These are phyloP conservation scores for Suillus subluteus DNA, from an alignment of 768 basidiomycete species.

Conservation along the genomic window DNA sequence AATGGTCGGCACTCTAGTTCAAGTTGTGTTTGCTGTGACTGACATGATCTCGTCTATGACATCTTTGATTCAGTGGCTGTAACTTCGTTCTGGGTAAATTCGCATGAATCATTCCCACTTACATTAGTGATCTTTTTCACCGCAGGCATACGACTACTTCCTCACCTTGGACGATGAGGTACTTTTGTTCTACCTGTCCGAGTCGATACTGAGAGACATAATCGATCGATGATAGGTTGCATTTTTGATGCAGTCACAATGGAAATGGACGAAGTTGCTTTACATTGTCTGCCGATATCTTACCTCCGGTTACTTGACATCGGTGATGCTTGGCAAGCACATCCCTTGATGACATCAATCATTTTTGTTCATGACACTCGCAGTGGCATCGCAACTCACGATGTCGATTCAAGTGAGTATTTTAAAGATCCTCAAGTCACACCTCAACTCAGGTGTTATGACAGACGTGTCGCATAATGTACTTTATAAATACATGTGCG, in stretches of 20 bases:
- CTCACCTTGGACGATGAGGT: slow-evolving; percentile 9
- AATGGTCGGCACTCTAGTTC: background rate
- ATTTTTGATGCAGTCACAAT: slow-evolving; percentile 7
- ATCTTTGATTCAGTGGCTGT: background rate
- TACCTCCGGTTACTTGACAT: slow-evolving; percentile 3
- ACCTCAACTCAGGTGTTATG: background rate
- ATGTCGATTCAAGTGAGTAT: background rate
- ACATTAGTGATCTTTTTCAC: background rate
- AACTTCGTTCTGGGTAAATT: slow-evolving; percentile 6
- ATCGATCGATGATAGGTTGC: background rate
- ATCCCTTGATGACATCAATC: background rate
- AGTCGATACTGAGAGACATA: background rate
- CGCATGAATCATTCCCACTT: background rate
- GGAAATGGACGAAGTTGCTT: slow-evolving; percentile 5
- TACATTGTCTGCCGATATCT: slow-evolving; percentile 18
- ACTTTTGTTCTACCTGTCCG: background rate
- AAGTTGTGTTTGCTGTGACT: background rate
- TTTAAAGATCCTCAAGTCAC: background rate
- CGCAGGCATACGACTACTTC: slow-evolving; percentile 7
- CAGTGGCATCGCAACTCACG: background rate
- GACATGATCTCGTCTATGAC: background rate
- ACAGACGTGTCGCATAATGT: background rate
- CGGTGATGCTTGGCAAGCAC: background rate
- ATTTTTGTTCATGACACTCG: background rate
- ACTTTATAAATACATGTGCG: background rate